A percentile compares a stretch with the other conserved stretches of the same genome.
Evolutionary conservation across 2,329 filamentous ascomycete species (phyloP).

Genomic region (Dactylellina cionopaga): DNA sequence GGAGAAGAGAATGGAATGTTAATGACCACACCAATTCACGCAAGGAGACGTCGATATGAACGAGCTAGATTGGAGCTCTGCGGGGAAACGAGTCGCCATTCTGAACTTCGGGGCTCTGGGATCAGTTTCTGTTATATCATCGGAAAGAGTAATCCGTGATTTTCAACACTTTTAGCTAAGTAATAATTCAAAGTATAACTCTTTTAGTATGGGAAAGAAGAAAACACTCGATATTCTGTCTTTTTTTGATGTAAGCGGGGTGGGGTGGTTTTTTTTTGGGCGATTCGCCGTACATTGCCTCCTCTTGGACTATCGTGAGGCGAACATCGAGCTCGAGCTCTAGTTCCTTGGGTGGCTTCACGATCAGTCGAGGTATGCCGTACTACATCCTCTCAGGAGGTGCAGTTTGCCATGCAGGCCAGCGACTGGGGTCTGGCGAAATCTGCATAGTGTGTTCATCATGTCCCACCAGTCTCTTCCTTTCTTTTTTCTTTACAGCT

Average conservation of each 20-base stretch:
- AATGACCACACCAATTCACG: neutral
- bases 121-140: slow-evolving; percentile 45
- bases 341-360: slow-evolving; percentile 11
- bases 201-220: neutral
- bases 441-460: slow-evolving; percentile 40
- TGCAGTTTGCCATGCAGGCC: slow-evolving; percentile 44
- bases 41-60: neutral
- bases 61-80: slow-evolving; percentile 27
- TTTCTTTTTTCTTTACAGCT: slow-evolving; percentile 17
- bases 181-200: neutral
- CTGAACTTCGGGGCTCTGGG: neutral
- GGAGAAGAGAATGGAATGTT: slow-evolving; percentile 10
- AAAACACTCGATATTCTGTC: neutral
- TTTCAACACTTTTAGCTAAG: too few species aligned
- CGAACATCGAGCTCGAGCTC: too few species aligned
- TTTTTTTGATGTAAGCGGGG: slow-evolving; percentile 6
- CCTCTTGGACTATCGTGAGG: slow-evolving; percentile 36
- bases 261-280: slow-evolving; percentile 29
- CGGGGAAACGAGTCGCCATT: slow-evolving; percentile 20
- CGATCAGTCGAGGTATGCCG: slow-evolving; percentile 10
- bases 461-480: slow-evolving; percentile 20
- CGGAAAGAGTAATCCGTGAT: slow-evolving; percentile 16
- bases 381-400: neutral
- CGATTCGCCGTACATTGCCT: slow-evolving; percentile 45
- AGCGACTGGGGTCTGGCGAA: slow-evolving; percentile 31